Evolutionary conservation across 495 filamentous ascomycete species (phyloP), one percentile per base, ranked within the genome.

Genomic region (Barbatosphaeria neglecta): DNA sequence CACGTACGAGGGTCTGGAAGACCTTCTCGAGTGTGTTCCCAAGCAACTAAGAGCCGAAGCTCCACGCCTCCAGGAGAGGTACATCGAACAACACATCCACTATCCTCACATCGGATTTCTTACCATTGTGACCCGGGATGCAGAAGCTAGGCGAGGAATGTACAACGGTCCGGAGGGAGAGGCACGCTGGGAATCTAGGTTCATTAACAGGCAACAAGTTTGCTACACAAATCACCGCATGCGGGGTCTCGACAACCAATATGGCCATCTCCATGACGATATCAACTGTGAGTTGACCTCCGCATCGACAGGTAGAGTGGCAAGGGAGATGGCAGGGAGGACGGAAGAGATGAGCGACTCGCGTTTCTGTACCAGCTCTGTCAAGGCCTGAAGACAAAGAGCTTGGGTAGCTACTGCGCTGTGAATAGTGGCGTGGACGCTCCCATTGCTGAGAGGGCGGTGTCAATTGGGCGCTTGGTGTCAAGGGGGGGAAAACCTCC

Each of bases 71-170:
- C 71, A 69, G 4, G 47, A 48, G 53, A 68, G 51, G 54, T 84
- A 58, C 64, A 74, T 64, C 58, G 80, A 47, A 65, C 80, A 58
- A 52, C 96, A 64, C 42, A 83, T 93, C 18, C 90, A 90, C 60
- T 87, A 95, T 53, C 89, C 88, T 9, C 87, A 94, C 56, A 74
- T 95, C 13, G 93, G 92, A 2, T 98, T 94, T 62, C 76, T 96
- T 16, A 84, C 88, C 20, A 81, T 82, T 0, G 80, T 95, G 19
- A 73, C 75, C 1, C 61, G 84, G 10, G 78, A 89, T 54, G 65
- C 71, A 16, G 59, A 70, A 6, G 78, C 75, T 7, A 81, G 82
- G 0, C 65, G 72, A 44, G 76, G 80, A 0, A 67, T 78, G 0
- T 97, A 83, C 55, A 70, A 74, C 33, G 66, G 72, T 0, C 53